Conservation (phyloP, 2,329 filamentous ascomycete species). For the Ceratocystis alfenasii region DNA sequence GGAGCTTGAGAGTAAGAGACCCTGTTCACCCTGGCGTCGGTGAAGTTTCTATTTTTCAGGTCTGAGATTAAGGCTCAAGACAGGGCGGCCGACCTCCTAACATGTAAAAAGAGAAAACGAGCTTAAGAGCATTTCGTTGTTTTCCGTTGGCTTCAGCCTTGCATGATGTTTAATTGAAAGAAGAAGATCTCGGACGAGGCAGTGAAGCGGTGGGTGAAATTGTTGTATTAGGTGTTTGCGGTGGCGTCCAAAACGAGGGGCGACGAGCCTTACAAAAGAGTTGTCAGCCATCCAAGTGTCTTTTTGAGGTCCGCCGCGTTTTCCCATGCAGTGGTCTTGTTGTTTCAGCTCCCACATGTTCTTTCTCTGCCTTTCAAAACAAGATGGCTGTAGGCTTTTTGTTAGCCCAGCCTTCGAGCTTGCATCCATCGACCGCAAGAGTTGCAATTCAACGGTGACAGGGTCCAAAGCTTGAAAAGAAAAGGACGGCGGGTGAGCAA, state of each 20-base stretch:
- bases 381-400: constrained; percentile 6
- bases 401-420: neutral
- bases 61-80: constrained; percentile 9
- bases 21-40: neutral
- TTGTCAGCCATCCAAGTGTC: too few relatives aligned
- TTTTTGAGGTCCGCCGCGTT: too few relatives aligned
- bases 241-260: too few relatives aligned
- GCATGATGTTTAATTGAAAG: neutral
- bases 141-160: neutral
- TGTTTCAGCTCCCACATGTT: neutral
- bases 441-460: neutral
- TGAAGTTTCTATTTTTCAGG: neutral
- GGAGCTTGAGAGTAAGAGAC: neutral
- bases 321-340: neutral
- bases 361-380: neutral
- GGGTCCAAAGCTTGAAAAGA: neutral
- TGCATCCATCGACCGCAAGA: neutral
- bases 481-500: neutral
- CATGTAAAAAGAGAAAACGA: neutral
- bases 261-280: too few relatives aligned
- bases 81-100: neutral
- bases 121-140: neutral
- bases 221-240: too few relatives aligned
- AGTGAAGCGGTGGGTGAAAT: too few relatives aligned
- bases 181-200: too few relatives aligned